Base-by-base conservation (phyloP, 768 basidiomycete genomes). In the Leccinum pellstonianum region DNA sequence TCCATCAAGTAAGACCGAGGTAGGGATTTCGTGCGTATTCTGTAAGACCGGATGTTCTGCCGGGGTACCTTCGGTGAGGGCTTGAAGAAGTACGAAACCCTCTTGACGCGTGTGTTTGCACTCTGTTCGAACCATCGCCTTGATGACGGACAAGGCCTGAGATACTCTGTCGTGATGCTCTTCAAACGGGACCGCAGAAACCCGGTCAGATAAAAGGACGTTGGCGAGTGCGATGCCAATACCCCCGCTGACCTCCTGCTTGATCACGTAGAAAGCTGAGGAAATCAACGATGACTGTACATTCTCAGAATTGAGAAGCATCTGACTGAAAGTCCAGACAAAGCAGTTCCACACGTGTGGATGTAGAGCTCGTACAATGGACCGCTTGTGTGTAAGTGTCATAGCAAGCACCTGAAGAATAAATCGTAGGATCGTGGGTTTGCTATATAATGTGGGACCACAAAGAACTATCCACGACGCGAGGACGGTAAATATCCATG, bases 291-390 rank as follows among this genome's bases (percentile, higher is more conserved):
- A 66, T 15, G 69, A 57, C 4, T 74, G 67, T 12, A 65, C 55
- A 3, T 61, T 56, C 15, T 63, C 66, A 12, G 62, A 21, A 35
- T 25, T 38, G 49, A 58, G 19, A 48, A 76, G 74, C 50, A 85
- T 65, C 17, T 76, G 77, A 19, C 77, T 70, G 59, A 81, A 85
- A 2, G 80, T 78, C 85, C 86, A 87, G 21, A 86, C 70, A 27
- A 86, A 73, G 54, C 81, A 77, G 54, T 74, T 76, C 85, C 85
- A 88, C 21, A 81, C 69, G 37, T 77, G 77, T 1, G 78, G 67
- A 47, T 80, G 77, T 8, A 83, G 70, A 17, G 71, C 66, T 12
- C 73, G 74, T 11, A 81, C 70, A 5, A 69, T 54, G 11, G 68
- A 64, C n/a, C 73, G 68, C 51, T 73, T 72, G 60, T 81, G 77